A percentile compares a stretch with the other conserved stretches of the same genome.
These are phyloP conservation scores for Zasmidium citrigriseum DNA, from an alignment of 2,329 filamentous ascomycete genomes.

Conservation along the genomic window DNA sequence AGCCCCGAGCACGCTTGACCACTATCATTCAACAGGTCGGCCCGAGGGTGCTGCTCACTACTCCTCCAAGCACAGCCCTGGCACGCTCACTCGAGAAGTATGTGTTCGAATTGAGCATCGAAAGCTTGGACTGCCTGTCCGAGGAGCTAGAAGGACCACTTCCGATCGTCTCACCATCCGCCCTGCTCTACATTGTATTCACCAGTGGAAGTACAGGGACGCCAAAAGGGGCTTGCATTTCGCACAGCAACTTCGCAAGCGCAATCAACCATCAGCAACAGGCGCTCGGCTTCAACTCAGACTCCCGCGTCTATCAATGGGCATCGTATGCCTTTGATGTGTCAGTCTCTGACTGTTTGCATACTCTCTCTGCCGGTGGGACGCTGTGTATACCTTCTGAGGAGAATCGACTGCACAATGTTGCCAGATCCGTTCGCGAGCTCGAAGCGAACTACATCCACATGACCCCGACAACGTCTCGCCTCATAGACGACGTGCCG, in stretches of 20 bases:
- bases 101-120: neutral
- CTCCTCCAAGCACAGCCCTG: neutral
- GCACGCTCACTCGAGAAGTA: neutral
- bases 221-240: conserved; percentile 13
- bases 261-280: neutral
- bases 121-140: neutral
- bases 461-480: conserved; percentile 12
- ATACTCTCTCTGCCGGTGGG: conserved; percentile 18
- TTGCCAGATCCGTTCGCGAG: conserved; percentile 13
- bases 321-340: conserved; percentile 25
- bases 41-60: neutral
- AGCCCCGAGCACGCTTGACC: neutral
- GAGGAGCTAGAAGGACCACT: neutral
- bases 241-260: conserved; percentile 3
- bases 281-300: neutral
- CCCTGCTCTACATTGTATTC: conserved; percentile 12
- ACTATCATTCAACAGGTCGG: neutral
- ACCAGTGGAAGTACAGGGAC: conserved; percentile 18
- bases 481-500: conserved; percentile 4
- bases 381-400: conserved; percentile 26
- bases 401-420: conserved; percentile 15
- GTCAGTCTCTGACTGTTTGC: conserved; percentile 2
- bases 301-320: conserved; percentile 19
- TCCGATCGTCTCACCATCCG: neutral
- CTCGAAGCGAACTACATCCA: conserved; percentile 2